These are phyloP conservation scores for Coffea humblotiana DNA, from an alignment of 305 asterid genomes.

Conservation along the genomic window DNA sequence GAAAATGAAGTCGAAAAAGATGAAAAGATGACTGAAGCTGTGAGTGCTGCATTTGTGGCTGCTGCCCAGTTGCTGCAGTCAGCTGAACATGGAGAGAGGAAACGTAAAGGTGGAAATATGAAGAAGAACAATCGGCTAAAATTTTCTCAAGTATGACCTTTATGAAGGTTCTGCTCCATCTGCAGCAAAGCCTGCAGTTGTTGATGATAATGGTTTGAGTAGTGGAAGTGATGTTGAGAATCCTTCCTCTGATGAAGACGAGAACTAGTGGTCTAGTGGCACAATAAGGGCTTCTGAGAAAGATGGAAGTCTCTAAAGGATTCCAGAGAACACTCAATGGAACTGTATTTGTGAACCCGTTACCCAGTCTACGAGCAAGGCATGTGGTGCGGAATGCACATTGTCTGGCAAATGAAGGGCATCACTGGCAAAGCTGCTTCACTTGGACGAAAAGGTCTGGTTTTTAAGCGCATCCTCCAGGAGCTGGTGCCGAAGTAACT, in stretches of 20 bases:
- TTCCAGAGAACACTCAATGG: not conserved
- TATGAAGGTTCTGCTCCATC: slow-evolving; percentile 29
- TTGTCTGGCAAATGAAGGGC: not conserved
- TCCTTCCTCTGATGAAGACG: slow-evolving; percentile 56
- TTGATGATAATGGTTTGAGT: slow-evolving; percentile 30
- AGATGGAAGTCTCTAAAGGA: not conserved
- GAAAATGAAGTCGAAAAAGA: slow-evolving; percentile 33
- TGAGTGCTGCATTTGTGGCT: slow-evolving; percentile 52
- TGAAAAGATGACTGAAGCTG: slow-evolving; percentile 35
- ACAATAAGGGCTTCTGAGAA: no score
- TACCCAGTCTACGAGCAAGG: not conserved
- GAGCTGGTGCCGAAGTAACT: not conserved
- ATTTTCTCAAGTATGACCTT: slow-evolving; percentile 43
- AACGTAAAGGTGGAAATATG: slow-evolving; percentile 38
- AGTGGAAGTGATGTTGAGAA: slow-evolving; percentile 55
- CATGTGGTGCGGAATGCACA: not conserved
- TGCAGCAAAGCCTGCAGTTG: slow-evolving; percentile 17
- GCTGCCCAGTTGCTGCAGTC: slow-evolving; percentile 57
- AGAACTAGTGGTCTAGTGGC: not conserved
- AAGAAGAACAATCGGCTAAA: slow-evolving; percentile 38
- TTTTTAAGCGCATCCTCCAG: not conserved
- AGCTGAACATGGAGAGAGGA: slow-evolving; percentile 38
- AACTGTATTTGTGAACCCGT: no score
- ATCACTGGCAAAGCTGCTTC: not conserved
- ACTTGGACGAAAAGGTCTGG: not conserved